Conservation (phyloP, 2,329 filamentous ascomycete genomes). For the Paracamarosporium sp. region DNA sequence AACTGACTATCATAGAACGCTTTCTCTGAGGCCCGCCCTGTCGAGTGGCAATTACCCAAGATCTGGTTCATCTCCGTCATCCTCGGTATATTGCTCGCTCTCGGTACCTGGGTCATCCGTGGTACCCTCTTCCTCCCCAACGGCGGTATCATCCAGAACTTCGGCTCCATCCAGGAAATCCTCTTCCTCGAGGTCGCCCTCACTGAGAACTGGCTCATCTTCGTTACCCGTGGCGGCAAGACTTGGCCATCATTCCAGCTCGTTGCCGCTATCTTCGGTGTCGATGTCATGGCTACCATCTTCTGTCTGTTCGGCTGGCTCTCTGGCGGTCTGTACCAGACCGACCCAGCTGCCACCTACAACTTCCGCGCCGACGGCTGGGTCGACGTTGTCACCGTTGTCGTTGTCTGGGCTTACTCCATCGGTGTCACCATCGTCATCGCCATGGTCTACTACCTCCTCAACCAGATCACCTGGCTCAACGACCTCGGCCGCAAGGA, state of each 20-base stretch:
- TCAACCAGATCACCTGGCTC: conserved; percentile 65
- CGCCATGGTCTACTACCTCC: conserved; percentile 68
- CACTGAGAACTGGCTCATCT: conserved; percentile 63
- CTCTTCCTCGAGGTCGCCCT: conserved; percentile 61
- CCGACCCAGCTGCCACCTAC: conserved; percentile 51
- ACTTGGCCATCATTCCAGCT: conserved; percentile 80
- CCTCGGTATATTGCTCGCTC: conserved; percentile 71
- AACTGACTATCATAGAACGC: conserved; percentile 58
- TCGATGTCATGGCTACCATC: conserved; percentile 74
- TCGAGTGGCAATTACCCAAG: conserved; percentile 82
- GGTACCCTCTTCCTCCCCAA: conserved; percentile 71
- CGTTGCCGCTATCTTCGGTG: conserved; percentile 72
- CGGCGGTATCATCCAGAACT: conserved; percentile 78
- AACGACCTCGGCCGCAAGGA: conserved; percentile 69
- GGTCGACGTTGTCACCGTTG: conserved; percentile 69
- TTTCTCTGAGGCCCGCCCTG: conserved; percentile 75
- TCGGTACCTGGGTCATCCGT: conserved; percentile 76
- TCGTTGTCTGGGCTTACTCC: conserved; percentile 71
- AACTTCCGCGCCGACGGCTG: conserved; percentile 57
- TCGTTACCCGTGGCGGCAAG: conserved; percentile 66
- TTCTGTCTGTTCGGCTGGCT: conserved; percentile 81
- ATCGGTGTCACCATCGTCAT: conserved; percentile 71
- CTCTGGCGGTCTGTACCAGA: conserved; percentile 57
- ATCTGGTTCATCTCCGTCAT: conserved; percentile 79
- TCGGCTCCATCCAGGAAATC: conserved; percentile 75